Conservation (phyloP, 2,329 filamentous ascomycete species). For the Plectosphaerella cucumerina region DNA sequence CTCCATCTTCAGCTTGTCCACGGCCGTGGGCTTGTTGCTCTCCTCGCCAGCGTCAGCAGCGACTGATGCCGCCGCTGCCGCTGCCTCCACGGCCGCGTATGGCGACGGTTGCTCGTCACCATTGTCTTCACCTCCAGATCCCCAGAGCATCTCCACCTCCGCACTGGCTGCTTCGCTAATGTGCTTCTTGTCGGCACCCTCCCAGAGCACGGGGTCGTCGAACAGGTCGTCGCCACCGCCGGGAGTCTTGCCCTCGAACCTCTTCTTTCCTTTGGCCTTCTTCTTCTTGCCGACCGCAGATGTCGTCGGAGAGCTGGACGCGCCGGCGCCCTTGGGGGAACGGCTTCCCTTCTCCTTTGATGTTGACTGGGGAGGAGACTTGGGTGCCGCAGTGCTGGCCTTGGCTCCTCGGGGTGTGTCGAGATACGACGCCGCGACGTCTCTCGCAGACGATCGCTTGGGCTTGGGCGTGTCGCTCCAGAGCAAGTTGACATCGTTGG, state of each 20-base stretch:
- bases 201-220: constrained; percentile 39
- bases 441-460: constrained; percentile 10
- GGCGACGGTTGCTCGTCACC: constrained; percentile 3
- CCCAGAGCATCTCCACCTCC: constrained; percentile 28
- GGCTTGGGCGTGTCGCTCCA: not conserved
- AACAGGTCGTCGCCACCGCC: constrained; percentile 36
- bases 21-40: constrained; percentile 6
- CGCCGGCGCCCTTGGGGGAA: not conserved
- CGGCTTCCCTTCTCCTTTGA: not conserved
- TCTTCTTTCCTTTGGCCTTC: constrained; percentile 28
- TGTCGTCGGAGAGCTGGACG: not conserved
- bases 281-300: constrained; percentile 23
- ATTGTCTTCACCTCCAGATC: constrained; percentile 12
- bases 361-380: not conserved
- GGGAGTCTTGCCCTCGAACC: constrained; percentile 27
- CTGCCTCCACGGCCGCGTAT: not conserved
- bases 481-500: not conserved
- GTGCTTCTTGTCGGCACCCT: constrained; percentile 34
- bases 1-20: constrained; percentile 12
- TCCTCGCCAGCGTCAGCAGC: constrained; percentile 4
- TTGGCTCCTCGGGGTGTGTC: constrained; percentile 3
- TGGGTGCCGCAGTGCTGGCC: not conserved
- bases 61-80: too few species aligned
- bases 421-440: constrained; percentile 18
- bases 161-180: constrained; percentile 14